Percentiles rank a stretch among this genome's conserved stretches.
Conservation (phyloP, 2,329 filamentous ascomycete species). For the Fusarium solani-melongenae region DNA sequence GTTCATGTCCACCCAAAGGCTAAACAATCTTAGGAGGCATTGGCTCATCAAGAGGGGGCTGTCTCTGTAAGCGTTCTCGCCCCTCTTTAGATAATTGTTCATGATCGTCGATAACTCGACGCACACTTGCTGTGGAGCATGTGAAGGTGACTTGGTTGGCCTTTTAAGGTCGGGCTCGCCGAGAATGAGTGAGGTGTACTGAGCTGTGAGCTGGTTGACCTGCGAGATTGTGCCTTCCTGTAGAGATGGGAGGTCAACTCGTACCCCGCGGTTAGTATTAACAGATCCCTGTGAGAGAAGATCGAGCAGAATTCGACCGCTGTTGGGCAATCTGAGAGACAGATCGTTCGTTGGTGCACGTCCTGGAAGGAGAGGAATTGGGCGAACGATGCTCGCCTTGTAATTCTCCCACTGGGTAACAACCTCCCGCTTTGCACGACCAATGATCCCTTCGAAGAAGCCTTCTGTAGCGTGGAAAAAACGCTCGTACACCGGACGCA, state of each 20-base stretch:
- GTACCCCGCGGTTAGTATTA: not conserved
- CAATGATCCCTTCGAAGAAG: not conserved
- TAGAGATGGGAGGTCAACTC: not conserved
- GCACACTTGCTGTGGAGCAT: not conserved
- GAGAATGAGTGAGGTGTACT: slow-evolving; percentile 1
- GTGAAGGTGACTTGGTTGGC: not conserved
- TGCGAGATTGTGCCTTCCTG: slow-evolving; percentile 21
- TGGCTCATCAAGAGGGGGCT: slow-evolving; percentile 42
- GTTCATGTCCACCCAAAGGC: slow-evolving; percentile 70
- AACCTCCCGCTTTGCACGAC: slow-evolving; percentile 43
- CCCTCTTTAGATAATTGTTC: not conserved
- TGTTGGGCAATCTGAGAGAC: slow-evolving; percentile 54
- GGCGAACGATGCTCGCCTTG: slow-evolving; percentile 51
- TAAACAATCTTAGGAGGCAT: slow-evolving; percentile 62
- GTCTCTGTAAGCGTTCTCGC: slow-evolving; percentile 45
- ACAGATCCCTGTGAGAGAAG: slow-evolving; percentile 42
- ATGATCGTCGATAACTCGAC: not conserved
- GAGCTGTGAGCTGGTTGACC: slow-evolving; percentile 10
- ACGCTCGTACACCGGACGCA: not conserved
- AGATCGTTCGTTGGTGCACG: slow-evolving; percentile 48
- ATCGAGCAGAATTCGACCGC: slow-evolving; percentile 29
- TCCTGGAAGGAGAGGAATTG: slow-evolving; percentile 54
- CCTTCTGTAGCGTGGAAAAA: not conserved
- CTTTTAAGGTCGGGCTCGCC: not conserved
- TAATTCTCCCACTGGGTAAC: slow-evolving; percentile 52